Evolutionary conservation across 2,329 filamentous ascomycete genomes (phyloP), one percentile per base, ranked within the genome.

Genomic region (Diaporthe humulicola): DNA sequence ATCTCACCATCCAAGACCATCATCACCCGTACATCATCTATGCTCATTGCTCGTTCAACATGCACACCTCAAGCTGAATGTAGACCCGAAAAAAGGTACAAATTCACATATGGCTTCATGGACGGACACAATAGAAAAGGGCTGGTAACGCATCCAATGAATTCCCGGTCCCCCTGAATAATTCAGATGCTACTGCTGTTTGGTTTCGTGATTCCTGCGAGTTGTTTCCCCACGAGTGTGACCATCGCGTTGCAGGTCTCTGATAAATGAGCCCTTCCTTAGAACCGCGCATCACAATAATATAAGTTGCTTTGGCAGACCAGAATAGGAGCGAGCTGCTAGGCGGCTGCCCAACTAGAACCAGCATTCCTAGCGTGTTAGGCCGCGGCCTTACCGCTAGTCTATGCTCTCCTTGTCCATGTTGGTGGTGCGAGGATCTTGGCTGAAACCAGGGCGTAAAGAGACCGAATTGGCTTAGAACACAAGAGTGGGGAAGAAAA

Each of bases 391-490:
- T 66, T 50, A 36, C 64, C 64, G 45, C 45, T 67, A 25, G 19
- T 52, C 30, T 15, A 25, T 67, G 3, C 14, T 52, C 30, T 52
- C 45, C 64, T 52, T 52, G 45, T 36, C 64, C 64, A 52, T 67
- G 64, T 67, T 38, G 2, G n/a, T 3, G 9, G 45, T 67, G n/a
- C 64, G 64, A 67, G 12, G 64, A 67, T 67, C 64, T 52, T 67
- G 45, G 45, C 64, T 67, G 64, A 52, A 52, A 67, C 64, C 28
- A 8, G 64, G 64, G 19, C 40, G 22, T 6, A 4, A 50, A 14
- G n/a, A 28, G 12, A 52, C 45, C 45, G n/a, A 38, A 38, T 19
- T n/a, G 45, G 64, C 33, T 38, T 67, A 67, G 45, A 67, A 52
- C 28, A 33, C 19, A 19, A 19, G 22, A 36, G 64, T 52, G 45